A percentile compares a stretch with the other conserved stretches of the same genome.
These are phyloP conservation scores for Pseudogymnoascus sp. DNA, from an alignment of 2,329 filamentous ascomycete genomes.

Conservation along the genomic window DNA sequence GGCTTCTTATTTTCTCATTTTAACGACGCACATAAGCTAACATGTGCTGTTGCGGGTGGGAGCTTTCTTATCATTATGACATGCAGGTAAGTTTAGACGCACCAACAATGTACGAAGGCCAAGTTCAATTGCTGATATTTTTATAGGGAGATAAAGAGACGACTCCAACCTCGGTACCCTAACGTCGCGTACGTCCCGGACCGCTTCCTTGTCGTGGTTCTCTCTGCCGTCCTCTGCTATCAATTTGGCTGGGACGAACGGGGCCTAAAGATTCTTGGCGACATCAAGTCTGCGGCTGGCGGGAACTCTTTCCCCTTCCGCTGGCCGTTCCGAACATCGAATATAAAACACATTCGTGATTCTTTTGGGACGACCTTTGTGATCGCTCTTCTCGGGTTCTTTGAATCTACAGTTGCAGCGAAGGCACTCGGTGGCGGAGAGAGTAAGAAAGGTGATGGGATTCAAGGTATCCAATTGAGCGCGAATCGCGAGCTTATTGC, in stretches of 20 bases:
- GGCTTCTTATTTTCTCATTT: conserved; percentile 66
- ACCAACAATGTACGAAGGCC: conserved; percentile 8
- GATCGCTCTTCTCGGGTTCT: conserved; percentile 94
- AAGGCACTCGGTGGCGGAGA: conserved; percentile 68
- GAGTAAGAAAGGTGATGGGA: conserved; percentile 47
- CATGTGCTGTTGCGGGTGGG: conserved; percentile 64
- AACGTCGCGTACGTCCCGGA: conserved; percentile 84
- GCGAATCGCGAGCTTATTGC: conserved; percentile 91
- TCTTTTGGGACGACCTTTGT: conserved; percentile 88
- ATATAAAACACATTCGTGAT: conserved; percentile 75
- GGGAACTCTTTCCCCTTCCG: conserved; percentile 64
- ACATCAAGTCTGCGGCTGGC: conserved; percentile 67
- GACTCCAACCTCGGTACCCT: conserved; percentile 70
- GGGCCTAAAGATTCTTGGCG: conserved; percentile 76
- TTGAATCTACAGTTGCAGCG: conserved; percentile 92
- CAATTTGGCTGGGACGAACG: conserved; percentile 66
- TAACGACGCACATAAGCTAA: conserved; percentile 61
- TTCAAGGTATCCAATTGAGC: conserved; percentile 75
- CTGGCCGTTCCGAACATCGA: conserved; percentile 71
- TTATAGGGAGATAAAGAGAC: conserved; percentile 67
- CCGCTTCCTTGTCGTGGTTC: conserved; percentile 78
- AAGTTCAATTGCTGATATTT: conserved; percentile 14
- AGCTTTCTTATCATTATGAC: conserved; percentile 87
- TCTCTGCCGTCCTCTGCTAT: conserved; percentile 75
- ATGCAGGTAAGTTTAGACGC: conserved; percentile 52